Evolutionary conservation across 352 stramenopile species (phyloP).

Genomic region (Phytophthora pistaciae): DNA sequence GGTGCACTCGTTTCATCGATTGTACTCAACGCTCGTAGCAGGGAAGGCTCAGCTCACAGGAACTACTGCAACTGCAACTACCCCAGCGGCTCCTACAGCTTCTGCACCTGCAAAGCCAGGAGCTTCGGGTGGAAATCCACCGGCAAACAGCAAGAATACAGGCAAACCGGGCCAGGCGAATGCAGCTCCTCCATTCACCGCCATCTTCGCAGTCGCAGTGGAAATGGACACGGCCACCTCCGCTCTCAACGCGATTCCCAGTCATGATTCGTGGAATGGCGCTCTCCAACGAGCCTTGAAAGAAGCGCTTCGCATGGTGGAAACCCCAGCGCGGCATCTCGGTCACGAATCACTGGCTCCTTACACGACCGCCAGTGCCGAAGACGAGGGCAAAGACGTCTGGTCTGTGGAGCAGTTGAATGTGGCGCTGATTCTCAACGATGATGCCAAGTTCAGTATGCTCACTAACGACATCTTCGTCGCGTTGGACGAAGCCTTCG

Average conservation of each 20-base stretch:
- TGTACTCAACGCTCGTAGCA: constrained; percentile 62
- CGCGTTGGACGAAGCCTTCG: constrained; percentile 81
- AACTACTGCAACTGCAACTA: neutral
- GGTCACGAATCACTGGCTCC: constrained; percentile 78
- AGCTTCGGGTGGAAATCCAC: neutral
- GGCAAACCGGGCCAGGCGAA: constrained; percentile 25
- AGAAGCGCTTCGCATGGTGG: constrained; percentile 88
- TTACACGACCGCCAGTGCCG: constrained; percentile 83
- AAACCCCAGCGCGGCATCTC: constrained; percentile 87
- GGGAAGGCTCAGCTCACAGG: constrained; percentile 49
- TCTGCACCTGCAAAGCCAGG: neutral
- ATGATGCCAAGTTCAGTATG: constrained; percentile 83
- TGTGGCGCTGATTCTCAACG: constrained; percentile 84
- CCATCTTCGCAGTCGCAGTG: constrained; percentile 71
- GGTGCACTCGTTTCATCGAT: constrained; percentile 72
- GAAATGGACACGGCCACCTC: constrained; percentile 59
- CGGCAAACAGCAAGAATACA: constrained; percentile 9
- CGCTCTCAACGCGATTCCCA: constrained; percentile 61
- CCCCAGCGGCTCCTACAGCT: neutral
- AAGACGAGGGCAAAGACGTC: constrained; percentile 86
- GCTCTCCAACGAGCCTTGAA: constrained; percentile 81
- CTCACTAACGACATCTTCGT: constrained; percentile 90
- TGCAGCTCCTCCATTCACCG: constrained; percentile 46
- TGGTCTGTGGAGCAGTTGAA: constrained; percentile 86
- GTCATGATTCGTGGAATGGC: constrained; percentile 77